A percentile compares a stretch with the other conserved stretches of the same genome.
These are phyloP conservation scores for Colletotrichum tamarilloi DNA, from an alignment of 2,329 filamentous ascomycete species.

Conservation along the genomic window DNA sequence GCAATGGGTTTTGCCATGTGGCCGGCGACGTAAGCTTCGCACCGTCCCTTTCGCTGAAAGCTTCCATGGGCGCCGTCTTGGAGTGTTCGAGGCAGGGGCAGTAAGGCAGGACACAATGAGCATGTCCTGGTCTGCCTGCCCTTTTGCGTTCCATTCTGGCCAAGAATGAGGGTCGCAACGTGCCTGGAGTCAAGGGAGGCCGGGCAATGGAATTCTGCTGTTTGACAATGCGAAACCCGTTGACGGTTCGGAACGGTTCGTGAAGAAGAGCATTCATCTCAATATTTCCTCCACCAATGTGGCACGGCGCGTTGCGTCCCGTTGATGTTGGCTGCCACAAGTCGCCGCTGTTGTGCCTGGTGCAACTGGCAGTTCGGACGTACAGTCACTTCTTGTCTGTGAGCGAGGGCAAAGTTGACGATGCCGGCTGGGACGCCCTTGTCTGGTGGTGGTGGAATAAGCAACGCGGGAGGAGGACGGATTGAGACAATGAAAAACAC, in stretches of 20 bases:
- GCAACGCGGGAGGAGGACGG: slow-evolving; percentile 18
- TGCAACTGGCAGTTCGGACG: slow-evolving; percentile 6
- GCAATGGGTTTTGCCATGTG: slow-evolving; percentile 22
- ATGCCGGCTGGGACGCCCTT: slow-evolving; percentile 3
- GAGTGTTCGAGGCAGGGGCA: background rate
- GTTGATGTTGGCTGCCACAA: slow-evolving; percentile 26
- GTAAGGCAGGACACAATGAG: background rate
- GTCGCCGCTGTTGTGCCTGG: slow-evolving; percentile 23
- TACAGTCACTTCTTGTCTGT: background rate
- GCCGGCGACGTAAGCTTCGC: background rate
- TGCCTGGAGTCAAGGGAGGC: background rate
- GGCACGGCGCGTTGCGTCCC: background rate
- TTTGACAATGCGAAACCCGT: slow-evolving; percentile 3
- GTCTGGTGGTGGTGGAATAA: slow-evolving; percentile 22
- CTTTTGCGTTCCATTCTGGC: background rate
- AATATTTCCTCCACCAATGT: background rate
- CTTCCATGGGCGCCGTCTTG: slow-evolving; percentile 8
- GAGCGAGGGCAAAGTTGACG: background rate
- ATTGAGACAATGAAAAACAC: slow-evolving; percentile 24
- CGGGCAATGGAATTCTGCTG: background rate
- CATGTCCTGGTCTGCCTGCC: background rate
- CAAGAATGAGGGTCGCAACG: background rate
- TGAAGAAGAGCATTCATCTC: background rate
- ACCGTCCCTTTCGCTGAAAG: slow-evolving; percentile 6
- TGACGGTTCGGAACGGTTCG: background rate